phyloP scores from a whole-genome alignment of 2,329 filamentous ascomycete genomes.

The Plectosphaerella cucumerina region DNA sequence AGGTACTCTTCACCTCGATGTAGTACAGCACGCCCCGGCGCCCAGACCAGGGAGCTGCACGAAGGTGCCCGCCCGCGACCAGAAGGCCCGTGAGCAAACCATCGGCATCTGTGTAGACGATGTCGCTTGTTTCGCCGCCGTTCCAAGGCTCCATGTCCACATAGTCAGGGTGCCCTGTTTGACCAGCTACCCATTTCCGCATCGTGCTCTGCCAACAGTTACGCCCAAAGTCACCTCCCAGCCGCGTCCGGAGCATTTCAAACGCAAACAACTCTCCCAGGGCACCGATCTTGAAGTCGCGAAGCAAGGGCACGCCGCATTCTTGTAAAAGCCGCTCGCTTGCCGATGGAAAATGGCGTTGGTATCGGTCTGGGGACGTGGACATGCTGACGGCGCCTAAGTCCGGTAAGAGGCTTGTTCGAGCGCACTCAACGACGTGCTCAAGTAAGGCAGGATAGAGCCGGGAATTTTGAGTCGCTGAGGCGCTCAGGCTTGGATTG shows the following conservation, averaged over 20 bases:
- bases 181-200: conserved; percentile 26
- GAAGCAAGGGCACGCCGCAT: conserved; percentile 3
- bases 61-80: conserved; percentile 26
- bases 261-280: conserved; percentile 25
- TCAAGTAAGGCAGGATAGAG: background rate
- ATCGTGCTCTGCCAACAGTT: conserved; percentile 46
- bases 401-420: background rate
- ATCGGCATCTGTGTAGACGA: conserved; percentile 35
- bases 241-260: conserved; percentile 26
- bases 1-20: conserved; percentile 49
- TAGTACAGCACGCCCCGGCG: conserved; percentile 26
- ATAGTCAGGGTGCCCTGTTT: conserved; percentile 31
- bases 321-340: background rate
- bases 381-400: background rate
- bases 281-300: conserved; percentile 12
- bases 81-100: conserved; percentile 28
- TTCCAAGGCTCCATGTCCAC: conserved; percentile 31
- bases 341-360: background rate
- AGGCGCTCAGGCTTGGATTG: background rate
- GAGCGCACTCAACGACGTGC: background rate
- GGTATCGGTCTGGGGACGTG: background rate
- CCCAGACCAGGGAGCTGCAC: conserved; percentile 16
- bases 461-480: background rate
- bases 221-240: conserved; percentile 29
- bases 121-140: conserved; percentile 39